Evolutionary conservation across 306 rosid genomes (phyloP), one percentile per base, ranked within the genome.

Genomic region (Fragaria iinumae): DNA sequence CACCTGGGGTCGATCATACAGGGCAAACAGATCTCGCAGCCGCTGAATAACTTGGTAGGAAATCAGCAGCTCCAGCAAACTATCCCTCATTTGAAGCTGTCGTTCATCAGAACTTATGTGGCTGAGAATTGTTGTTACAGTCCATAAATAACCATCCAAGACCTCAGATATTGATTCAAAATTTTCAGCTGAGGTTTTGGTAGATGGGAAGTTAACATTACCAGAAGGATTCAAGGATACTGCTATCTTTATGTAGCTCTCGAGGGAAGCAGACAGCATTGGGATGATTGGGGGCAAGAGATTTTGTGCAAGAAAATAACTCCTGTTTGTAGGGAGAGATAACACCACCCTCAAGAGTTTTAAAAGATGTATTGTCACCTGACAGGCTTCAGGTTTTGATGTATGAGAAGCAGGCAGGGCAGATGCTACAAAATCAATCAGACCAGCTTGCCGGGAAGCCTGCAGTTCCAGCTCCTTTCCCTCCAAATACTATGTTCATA

Each of bases 371-470:
- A 90, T 81, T 72, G 91, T 89, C 85, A 92, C 97, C 72, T 87
- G 97, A 84, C 98, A 90, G 60, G 97, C 98, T 86, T 95, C 97
- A 71, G 97, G 97, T 87, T 89, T 95, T 70, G 98, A 92, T 18
- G 97, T 90, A 79, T 95, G 97, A 81, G 98, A 95, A 76, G 98
- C 98, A 74, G 97, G 97, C 82, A 95, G 77, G 67, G 98, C 96
- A 82, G 97, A 95, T 82, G 98, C 98, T 83, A 95, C 88, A 86
- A 95, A 95, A 84, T 95, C 98, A 81, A 95, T 85, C 69, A 95
- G 85, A 79, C 98, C 98, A 80, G 95, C 96, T 84, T 92, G 98
- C 71, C 98, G 92, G 80, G 98, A 87, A 74, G 97, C 98, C 59
- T 90, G 96, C 29, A 95, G 87, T 86, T 95, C 98, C 12, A 91